Conservation (phyloP, 768 basidiomycete species). For the Udeniomyces megalosporus region DNA sequence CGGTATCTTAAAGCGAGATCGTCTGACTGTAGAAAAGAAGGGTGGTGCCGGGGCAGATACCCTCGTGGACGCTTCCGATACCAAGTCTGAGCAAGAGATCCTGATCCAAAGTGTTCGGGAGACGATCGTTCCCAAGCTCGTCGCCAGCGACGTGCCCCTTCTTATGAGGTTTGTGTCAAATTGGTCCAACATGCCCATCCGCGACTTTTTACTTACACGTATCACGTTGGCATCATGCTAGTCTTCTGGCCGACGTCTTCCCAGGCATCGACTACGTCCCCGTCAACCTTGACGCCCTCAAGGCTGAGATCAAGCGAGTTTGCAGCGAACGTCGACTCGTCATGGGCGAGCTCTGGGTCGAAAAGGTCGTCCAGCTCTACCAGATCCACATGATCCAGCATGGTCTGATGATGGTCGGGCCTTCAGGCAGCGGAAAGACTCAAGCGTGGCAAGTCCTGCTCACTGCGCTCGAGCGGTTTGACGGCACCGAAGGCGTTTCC, state of each 20-base stretch:
- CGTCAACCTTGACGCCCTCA: slow-evolving; percentile 69
- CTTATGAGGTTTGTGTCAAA: slow-evolving; percentile 92
- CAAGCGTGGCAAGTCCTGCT: slow-evolving; percentile 93
- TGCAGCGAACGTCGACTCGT: slow-evolving; percentile 75
- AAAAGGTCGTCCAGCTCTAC: slow-evolving; percentile 92
- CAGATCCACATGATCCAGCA: slow-evolving; percentile 99
- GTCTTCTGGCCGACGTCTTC: slow-evolving; percentile 90
- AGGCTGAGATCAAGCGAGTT: slow-evolving; percentile 69
- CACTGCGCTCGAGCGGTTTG: slow-evolving; percentile 72
- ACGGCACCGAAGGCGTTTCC: slow-evolving; percentile 77
- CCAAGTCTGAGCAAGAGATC: slow-evolving; percentile 78
- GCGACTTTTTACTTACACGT: background rate
- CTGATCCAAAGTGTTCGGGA: slow-evolving; percentile 96
- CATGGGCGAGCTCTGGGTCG: slow-evolving; percentile 72
- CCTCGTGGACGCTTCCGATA: slow-evolving; percentile 42
- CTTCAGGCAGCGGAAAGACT: slow-evolving; percentile 91
- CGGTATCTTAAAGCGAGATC: slow-evolving; percentile 90
- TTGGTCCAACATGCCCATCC: slow-evolving; percentile 5
- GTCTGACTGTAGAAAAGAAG: slow-evolving; percentile 35
- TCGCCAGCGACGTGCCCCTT: slow-evolving; percentile 89
- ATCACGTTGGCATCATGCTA: slow-evolving; percentile 31
- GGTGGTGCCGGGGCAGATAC: background rate
- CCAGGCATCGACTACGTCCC: slow-evolving; percentile 84
- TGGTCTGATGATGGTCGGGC: slow-evolving; percentile 98
- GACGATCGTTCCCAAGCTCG: slow-evolving; percentile 93